Conservation (phyloP, 768 basidiomycete species). For the Lentinula aciculospora region DNA sequence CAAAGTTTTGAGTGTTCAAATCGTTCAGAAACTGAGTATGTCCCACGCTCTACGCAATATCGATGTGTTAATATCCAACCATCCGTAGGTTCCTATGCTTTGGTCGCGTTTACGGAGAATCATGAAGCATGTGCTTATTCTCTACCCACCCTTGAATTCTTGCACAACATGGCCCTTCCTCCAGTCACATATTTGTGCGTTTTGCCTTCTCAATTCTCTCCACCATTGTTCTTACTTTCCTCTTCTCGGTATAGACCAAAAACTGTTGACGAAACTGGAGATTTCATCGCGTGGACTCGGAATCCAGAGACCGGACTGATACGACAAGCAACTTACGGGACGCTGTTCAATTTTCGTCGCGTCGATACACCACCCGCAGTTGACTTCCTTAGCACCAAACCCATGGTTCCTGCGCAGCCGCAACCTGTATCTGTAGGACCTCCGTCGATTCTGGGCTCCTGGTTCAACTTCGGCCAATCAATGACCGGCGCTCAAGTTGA, state of each 20-base stretch:
- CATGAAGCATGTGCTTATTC: conserved; percentile 52
- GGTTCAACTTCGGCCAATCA: conserved; percentile 45
- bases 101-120: conserved; percentile 51
- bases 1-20: conserved; percentile 40
- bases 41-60: neutral
- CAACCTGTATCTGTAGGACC: conserved; percentile 58
- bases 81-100: conserved; percentile 38
- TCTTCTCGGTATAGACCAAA: conserved; percentile 21
- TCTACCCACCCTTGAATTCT: conserved; percentile 53
- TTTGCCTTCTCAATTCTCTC: neutral
- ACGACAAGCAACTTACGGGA: conserved; percentile 41
- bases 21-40: conserved; percentile 61
- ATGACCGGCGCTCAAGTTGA: conserved; percentile 60
- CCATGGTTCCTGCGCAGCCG: conserved; percentile 48
- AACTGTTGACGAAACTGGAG: conserved; percentile 45
- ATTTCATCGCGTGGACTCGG: conserved; percentile 43
- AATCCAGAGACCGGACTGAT: conserved; percentile 28
- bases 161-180: conserved; percentile 41
- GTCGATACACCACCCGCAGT: conserved; percentile 45
- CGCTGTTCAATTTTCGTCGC: conserved; percentile 54
- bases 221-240: neutral
- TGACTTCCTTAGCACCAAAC: conserved; percentile 38
- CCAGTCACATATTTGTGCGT: conserved; percentile 28
- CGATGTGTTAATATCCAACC: neutral
- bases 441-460: conserved; percentile 47